Evolutionary conservation across 2,329 filamentous ascomycete genomes (phyloP).

Genomic region (Lasiodiplodia sp.): DNA sequence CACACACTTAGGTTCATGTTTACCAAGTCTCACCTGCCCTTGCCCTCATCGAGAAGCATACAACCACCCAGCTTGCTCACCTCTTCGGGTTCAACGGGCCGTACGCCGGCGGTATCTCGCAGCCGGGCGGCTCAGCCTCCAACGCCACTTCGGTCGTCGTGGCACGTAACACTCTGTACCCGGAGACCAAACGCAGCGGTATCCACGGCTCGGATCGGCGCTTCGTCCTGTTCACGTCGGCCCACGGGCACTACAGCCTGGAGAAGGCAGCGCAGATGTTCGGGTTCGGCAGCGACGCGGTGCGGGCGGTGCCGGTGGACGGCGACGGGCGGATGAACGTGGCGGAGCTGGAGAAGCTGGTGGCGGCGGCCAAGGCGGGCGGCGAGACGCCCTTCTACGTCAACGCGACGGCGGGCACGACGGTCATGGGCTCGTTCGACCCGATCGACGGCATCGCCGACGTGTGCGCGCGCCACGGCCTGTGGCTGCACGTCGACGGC

Average conservation of each 20-base stretch:
- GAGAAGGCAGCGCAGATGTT: constrained; percentile 94
- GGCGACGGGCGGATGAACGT: constrained; percentile 74
- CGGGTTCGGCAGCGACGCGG: constrained; percentile 78
- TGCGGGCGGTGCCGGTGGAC: constrained; percentile 79
- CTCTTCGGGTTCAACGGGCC: constrained; percentile 79
- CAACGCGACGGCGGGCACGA: constrained; percentile 94
- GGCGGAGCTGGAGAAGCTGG: constrained; percentile 66
- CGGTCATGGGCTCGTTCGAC: constrained; percentile 89
- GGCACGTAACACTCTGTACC: constrained; percentile 85
- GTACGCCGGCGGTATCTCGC: constrained; percentile 73
- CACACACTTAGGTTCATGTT: constrained; percentile 71
- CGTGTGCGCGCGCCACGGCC: constrained; percentile 72
- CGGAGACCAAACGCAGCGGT: constrained; percentile 76
- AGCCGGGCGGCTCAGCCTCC: constrained; percentile 82
- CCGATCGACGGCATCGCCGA: constrained; percentile 73
- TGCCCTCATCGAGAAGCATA: constrained; percentile 86
- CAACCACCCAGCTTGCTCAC: constrained; percentile 73
- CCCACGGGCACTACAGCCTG: constrained; percentile 91
- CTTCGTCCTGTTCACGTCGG: constrained; percentile 87
- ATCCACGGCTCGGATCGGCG: constrained; percentile 60
- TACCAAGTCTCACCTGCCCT: constrained; percentile 92
- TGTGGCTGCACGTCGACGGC: constrained; percentile 95
- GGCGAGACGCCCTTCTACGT: constrained; percentile 91
- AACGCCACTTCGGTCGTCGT: constrained; percentile 87
- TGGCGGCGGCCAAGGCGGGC: constrained; percentile 67